Base-by-base conservation (phyloP, 83 land plant species). In the Larix sibirica region DNA sequence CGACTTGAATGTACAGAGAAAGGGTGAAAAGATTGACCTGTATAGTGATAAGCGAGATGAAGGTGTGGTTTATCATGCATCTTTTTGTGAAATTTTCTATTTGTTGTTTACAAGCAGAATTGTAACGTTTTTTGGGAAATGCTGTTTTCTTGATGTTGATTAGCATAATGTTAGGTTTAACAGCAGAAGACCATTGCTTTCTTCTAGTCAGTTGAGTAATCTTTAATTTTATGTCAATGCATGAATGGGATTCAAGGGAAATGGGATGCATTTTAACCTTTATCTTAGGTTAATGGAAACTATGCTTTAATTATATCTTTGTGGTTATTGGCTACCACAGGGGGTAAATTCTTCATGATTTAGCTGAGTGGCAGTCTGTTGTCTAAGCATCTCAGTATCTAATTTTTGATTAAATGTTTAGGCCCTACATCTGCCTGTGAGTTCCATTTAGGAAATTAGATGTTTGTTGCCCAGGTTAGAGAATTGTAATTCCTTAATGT, bases 21-120 rank as follows among this genome's bases (percentile, higher is more conserved):
- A 98, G 92, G 99, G 99, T 38, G 99, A 96, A 83, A 98, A 98
- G 95, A 98, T 98, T 80, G 99, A 98, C 79, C 65, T 98, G 64
- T 98, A 98, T 81, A 98, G 99, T 83, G 99, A 98, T 60, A 86
- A 96, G 85, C 97, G 99, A 38, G 99, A 96, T 89, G 82, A 74
- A 74, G 77, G 77, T 74, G 56, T 40, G 47, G 13, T n/a, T 24
- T 74, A 74, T 24, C 71, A 68, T 68, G 18, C 71, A n/a, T 21
- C 17, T 56, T 14, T 13, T 56, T 56, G 17, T 56, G 59, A 56
- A 16, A 56, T 56, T 56, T 14, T 56, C 59, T 3, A 56, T 56
- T 56, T 56, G 59, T 56, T 56, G 59, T 56, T 47, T 14, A 14
- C 59, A 13, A 14, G 59, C 3, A 56, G 17, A 56, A 13, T 14